phyloP scores from a whole-genome alignment of 1,139 yeast species.

The Debaryomycetaceae sp. region DNA sequence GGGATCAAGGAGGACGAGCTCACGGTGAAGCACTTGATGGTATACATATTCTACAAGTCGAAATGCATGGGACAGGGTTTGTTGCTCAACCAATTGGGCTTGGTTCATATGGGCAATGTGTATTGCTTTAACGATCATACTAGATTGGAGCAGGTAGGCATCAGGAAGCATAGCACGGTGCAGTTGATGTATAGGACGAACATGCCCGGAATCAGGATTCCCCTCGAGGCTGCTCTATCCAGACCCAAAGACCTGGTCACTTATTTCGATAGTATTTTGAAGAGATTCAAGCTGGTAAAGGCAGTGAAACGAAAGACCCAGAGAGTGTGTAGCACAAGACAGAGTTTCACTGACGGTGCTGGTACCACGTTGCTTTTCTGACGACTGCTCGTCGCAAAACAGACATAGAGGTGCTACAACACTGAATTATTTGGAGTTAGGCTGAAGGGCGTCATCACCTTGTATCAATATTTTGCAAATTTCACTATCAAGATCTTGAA shows the following conservation, averaged over 20 bases:
- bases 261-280: slow-evolving; percentile 1
- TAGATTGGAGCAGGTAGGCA: slow-evolving; percentile 1
- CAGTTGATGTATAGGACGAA: slow-evolving; percentile 3
- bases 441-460: too few relatives aligned
- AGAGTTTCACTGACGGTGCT: neutral
- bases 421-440: too few relatives aligned
- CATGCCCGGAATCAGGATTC: slow-evolving; percentile 1
- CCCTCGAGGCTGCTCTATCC: slow-evolving; percentile 2
- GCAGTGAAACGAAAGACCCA: neutral
- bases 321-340: neutral
- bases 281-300: neutral
- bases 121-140: slow-evolving; percentile 1
- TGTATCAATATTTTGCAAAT: too few relatives aligned
- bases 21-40: slow-evolving; percentile 2
- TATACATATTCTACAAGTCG: neutral
- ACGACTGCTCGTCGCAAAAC: neutral
- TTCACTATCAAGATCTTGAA: too few relatives aligned
- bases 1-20: neutral
- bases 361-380: neutral
- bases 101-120: slow-evolving; percentile 4
- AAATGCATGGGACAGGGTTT: neutral
- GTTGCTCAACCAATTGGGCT: slow-evolving; percentile 2
- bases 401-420: neutral
- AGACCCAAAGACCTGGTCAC: slow-evolving; percentile 1
- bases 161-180: neutral